Conservation (phyloP, 2,329 filamentous ascomycete genomes). For the Dothiorella sarmentorum region DNA sequence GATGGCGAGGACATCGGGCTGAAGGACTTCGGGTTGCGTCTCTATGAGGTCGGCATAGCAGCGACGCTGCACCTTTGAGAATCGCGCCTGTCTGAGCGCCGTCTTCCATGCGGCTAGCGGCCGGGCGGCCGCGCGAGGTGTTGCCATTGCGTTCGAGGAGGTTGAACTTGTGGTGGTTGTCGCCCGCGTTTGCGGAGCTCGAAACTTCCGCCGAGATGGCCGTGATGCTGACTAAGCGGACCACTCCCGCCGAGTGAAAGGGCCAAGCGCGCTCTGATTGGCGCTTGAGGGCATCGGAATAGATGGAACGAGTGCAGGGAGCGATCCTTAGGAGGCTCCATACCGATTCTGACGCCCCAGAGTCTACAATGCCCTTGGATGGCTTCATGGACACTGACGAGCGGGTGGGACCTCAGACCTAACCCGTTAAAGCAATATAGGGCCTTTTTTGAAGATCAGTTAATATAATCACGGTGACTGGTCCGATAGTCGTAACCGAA, state of each 20-base stretch:
- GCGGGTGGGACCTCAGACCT: constrained; percentile 6
- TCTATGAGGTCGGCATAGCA: background rate
- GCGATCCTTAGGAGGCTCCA: background rate
- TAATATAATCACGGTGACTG: background rate
- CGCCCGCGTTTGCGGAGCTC: background rate
- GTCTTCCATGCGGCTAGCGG: constrained; percentile 69
- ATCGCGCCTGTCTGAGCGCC: constrained; percentile 56
- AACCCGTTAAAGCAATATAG: constrained; percentile 3
- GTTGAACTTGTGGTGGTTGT: background rate
- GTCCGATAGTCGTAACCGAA: no score
- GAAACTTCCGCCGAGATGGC: constrained; percentile 14
- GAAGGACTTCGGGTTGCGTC: background rate
- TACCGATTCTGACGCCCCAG: background rate
- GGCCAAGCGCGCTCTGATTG: background rate
- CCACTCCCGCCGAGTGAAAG: background rate
- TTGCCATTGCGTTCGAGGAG: constrained; percentile 49
- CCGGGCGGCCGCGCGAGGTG: constrained; percentile 56
- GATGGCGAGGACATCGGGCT: constrained; percentile 2
- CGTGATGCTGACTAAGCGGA: constrained; percentile 13
- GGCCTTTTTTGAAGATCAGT: background rate
- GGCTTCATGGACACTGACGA: background rate
- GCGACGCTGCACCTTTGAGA: constrained; percentile 29
- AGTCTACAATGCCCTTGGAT: background rate
- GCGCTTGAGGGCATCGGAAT: background rate
- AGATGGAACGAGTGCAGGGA: background rate